phyloP scores from a whole-genome alignment of 1,284 basidiomycete genomes.

The Volvariella volvacea region DNA sequence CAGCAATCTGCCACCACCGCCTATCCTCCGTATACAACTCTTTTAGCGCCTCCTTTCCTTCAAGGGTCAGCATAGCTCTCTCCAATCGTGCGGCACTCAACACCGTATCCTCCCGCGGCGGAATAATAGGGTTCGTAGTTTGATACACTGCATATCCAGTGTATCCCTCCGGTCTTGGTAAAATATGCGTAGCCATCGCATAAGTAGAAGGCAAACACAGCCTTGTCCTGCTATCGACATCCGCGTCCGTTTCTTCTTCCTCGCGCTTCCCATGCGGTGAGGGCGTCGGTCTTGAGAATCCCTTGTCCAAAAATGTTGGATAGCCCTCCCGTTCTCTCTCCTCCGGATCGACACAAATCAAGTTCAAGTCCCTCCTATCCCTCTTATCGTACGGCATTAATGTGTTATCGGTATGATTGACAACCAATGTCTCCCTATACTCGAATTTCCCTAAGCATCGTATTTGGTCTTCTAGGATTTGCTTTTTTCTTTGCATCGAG shows the following conservation, averaged over 20 bases:
- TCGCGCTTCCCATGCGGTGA: background rate
- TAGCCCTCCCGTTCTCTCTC: constrained; percentile 6
- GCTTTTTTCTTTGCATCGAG: constrained; percentile 16
- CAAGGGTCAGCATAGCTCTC: constrained; percentile 48
- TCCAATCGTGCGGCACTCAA: constrained; percentile 56
- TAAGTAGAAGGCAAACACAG: constrained; percentile 38
- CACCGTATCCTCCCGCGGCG: constrained; percentile 38
- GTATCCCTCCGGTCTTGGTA: constrained; percentile 28
- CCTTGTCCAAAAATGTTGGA: constrained; percentile 2
- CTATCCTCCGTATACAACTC: constrained; percentile 31
- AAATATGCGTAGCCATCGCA: constrained; percentile 61
- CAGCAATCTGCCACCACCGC: constrained; percentile 29
- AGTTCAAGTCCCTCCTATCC: constrained; percentile 62
- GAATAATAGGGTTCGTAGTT: constrained; percentile 67
- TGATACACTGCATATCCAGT: constrained; percentile 42
- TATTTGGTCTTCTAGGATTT: constrained; percentile 29
- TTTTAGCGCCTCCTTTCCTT: constrained; percentile 42
- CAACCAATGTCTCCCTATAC: constrained; percentile 50
- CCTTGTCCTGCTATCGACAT: too few relatives aligned
- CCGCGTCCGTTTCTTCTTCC: too few relatives aligned
- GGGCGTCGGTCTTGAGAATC: constrained; percentile 4
- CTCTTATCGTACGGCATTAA: constrained; percentile 41
- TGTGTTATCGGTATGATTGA: constrained; percentile 60
- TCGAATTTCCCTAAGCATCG: constrained; percentile 37
- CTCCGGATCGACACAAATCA: constrained; percentile 30